Percentiles rank a stretch among this genome's conserved stretches.
phyloP scores from a whole-genome alignment of 495 filamentous ascomycete species.

The Friedmanniomyces simplex region DNA sequence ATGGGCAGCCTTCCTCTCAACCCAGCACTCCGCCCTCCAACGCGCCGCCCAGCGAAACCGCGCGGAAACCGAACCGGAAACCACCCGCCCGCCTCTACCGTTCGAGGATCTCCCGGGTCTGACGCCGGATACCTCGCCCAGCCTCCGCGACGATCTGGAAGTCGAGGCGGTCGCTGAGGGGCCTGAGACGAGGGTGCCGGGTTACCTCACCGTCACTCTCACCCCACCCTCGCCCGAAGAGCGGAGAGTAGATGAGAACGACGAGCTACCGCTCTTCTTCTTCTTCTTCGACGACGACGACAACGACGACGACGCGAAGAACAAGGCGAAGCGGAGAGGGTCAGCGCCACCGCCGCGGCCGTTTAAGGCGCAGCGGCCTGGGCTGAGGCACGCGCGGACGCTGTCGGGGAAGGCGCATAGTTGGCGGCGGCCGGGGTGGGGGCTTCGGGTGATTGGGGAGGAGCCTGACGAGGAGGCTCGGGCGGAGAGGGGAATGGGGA shows the following conservation, averaged over 20 bases:
- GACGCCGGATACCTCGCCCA: conserved; percentile 17
- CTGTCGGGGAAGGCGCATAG: conserved; percentile 14
- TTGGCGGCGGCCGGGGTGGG: conserved; percentile 13
- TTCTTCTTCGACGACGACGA: too few relatives aligned
- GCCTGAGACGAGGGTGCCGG: not conserved
- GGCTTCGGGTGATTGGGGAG: conserved; percentile 11
- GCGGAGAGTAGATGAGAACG: not conserved
- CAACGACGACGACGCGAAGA: too few relatives aligned
- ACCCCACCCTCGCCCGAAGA: not conserved
- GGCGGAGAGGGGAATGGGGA: not conserved
- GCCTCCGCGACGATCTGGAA: conserved; percentile 16
- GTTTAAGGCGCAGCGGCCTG: conserved; percentile 9
- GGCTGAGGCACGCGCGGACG: conserved; percentile 6
- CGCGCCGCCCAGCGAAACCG: conserved; percentile 5
- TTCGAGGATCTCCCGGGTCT: conserved; percentile 7
- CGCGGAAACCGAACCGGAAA: not conserved
- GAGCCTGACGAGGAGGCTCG: conserved; percentile 8
- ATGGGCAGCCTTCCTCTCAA: conserved; percentile 8
- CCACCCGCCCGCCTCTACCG: not conserved
- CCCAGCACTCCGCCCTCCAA: conserved; percentile 7
- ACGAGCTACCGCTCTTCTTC: conserved; percentile 1
- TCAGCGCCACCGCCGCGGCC: too few relatives aligned
- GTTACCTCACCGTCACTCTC: conserved; percentile 7
- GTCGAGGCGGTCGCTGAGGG: not conserved
- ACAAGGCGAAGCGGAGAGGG: too few relatives aligned